phyloP scores from a whole-genome alignment of 2,329 filamentous ascomycete genomes.

The Fusarium newnesense region DNA sequence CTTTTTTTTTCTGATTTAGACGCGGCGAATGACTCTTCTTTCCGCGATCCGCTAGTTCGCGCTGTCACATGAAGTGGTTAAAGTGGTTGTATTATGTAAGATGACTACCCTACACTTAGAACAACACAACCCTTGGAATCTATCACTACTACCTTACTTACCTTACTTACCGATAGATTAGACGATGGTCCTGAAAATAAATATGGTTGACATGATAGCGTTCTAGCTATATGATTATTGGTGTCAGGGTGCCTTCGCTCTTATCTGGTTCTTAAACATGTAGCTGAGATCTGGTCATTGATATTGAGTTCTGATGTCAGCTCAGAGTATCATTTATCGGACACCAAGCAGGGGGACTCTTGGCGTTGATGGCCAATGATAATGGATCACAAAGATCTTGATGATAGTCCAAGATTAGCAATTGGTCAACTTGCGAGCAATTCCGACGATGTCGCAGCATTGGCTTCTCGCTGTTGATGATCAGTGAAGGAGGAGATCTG shows the following conservation, averaged over 20 bases:
- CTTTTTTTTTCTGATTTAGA: constrained; percentile 26
- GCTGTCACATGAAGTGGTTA: constrained; percentile 27
- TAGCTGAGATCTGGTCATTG: neutral
- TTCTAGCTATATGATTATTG: no score
- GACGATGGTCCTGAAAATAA: neutral
- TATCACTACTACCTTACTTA: neutral
- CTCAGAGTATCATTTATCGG: neutral
- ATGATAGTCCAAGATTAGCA: no score
- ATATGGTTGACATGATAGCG: neutral
- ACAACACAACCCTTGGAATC: no score
- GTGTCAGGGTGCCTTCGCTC: accelerated
- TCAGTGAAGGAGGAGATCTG: neutral
- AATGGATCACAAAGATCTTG: neutral
- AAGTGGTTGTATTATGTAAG: neutral
- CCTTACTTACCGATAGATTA: no score
- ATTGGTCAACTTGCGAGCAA: no score
- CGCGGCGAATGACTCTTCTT: constrained; percentile 32
- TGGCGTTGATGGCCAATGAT: neutral
- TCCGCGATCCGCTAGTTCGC: constrained; percentile 28
- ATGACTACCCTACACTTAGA: constrained; percentile 5
- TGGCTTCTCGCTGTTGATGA: neutral
- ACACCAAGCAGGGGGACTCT: accelerated
- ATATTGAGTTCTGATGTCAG: constrained; percentile 2
- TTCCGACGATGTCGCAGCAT: neutral
- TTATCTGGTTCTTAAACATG: no score